Base-by-base conservation (phyloP, 495 filamentous ascomycete species). In the Trichocladium antarcticum region DNA sequence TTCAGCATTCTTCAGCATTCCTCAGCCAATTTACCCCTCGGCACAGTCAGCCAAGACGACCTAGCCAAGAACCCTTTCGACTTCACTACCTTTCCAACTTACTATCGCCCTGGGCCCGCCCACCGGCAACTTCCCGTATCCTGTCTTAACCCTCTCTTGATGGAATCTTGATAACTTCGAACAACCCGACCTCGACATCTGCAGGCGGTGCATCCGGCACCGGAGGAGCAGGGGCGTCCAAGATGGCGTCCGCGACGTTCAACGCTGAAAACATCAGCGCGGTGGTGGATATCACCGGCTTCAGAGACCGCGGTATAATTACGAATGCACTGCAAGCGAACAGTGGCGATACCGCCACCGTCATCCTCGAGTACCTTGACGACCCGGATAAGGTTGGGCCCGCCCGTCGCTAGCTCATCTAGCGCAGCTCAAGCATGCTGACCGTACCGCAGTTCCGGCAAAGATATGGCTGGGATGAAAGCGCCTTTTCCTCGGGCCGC, bases 391-490 rank as follows among this genome's bases (percentile, higher is more conserved):
- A 69, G 58, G 72, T 74, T 58, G 37, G n/a, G 53, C 35, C 21
- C 22, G 19, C 45, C 14, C 24, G 39, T n/a, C 32, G 34, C 20
- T 34, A 19, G 22, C 5, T 7, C 22, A 32, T 15, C 17, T 36
- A 27, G 5, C 28, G 22, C 38, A 41, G 38, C 38, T 2, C 19
- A 22, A 10, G 32, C 29, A 28, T 32, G 27, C 59, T 65, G 29
- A 65, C 39, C 24, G 29, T 45, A 6, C 36, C 42, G 28, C 41
- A 70, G 69, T 65, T 64, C 32, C 28, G 36, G 14, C 55, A 47
- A 27, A 42, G 59, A 47, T 71, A 72, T 40, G 55, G 47, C 7
- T 76, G 74, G 74, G 68, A 75, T 34, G 75, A 78, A 37, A 56
- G 41, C 12, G 62, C 58, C 11, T 78, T 75, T 31, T 60, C 49